phyloP scores from a whole-genome alignment of 2,329 filamentous ascomycete genomes.

The Helotiales sp. region DNA sequence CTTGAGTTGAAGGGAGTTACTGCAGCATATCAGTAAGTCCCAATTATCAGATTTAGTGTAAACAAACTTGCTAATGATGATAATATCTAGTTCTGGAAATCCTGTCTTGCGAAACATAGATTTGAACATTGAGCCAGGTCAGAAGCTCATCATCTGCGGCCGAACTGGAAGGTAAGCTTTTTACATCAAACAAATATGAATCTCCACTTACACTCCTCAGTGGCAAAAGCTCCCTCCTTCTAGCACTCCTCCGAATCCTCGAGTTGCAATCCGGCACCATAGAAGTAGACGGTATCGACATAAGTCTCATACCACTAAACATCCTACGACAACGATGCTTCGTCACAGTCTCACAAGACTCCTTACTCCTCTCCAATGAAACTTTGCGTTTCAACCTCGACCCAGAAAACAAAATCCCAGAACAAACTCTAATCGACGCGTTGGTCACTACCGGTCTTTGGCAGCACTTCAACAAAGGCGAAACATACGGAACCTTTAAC shows the following conservation, averaged over 20 bases:
- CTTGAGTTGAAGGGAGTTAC: slow-evolving; percentile 36
- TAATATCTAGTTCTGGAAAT: slow-evolving; percentile 34
- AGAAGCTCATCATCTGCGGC: slow-evolving; percentile 53
- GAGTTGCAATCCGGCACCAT: slow-evolving; percentile 42
- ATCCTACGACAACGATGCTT: slow-evolving; percentile 36
- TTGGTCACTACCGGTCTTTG: slow-evolving; percentile 13
- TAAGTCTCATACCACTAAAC: slow-evolving; percentile 39
- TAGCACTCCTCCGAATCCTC: slow-evolving; percentile 50
- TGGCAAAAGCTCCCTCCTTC: slow-evolving; percentile 45
- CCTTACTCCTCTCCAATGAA: slow-evolving; percentile 38
- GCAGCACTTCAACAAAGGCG: slow-evolving; percentile 10
- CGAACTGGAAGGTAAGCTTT: slow-evolving; percentile 47
- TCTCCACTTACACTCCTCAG: slow-evolving; percentile 11
- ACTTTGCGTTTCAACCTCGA: slow-evolving; percentile 36
- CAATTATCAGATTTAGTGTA: slow-evolving; percentile 37
- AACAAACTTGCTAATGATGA: slow-evolving; percentile 39
- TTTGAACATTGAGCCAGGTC: slow-evolving; percentile 46
- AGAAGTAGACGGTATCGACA: slow-evolving; percentile 44
- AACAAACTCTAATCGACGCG: slow-evolving; percentile 20
- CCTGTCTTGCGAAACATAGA: slow-evolving; percentile 36
- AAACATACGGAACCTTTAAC: background rate
- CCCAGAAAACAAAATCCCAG: slow-evolving; percentile 18
- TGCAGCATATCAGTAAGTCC: slow-evolving; percentile 31
- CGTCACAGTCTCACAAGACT: slow-evolving; percentile 44
- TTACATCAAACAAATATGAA: background rate